Evolutionary conservation across 2,329 filamentous ascomycete species (phyloP), one percentile per base, ranked within the genome.

Genomic region (Apiospora arundinis): DNA sequence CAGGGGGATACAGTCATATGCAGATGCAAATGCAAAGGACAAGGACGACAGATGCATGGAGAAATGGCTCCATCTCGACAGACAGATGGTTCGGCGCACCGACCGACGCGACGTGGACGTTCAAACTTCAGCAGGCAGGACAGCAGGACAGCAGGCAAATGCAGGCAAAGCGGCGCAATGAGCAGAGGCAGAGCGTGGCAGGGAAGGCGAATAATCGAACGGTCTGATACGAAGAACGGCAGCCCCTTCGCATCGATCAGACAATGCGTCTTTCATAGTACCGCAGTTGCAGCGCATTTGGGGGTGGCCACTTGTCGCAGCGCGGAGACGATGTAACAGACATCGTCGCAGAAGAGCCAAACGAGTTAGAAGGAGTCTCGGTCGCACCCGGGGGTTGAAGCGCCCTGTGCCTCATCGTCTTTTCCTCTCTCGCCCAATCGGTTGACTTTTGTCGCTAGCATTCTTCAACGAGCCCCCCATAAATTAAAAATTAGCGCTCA

Each of bases 271-370:
- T 45, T 4, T 28, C 52, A 60, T 60, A 25, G 49, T 18, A 56
- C 14, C 18, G 48, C 48, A 16, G 21, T 23, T 21, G 63, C 42
- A 42, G 21, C 16, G 21, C 11, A n/a, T 25, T 25, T 25, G 65
- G 65, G 21, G 65, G 66, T 60, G 32, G 44, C 66, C 66, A 45
- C 32, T 48, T 68, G 66, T 68, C 66, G 66, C 66, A 68, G n/a
- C 8, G 44, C 16, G 45, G 16, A 49, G 46, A 14, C 67, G 67
- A 42, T 69, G 67, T 56, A 69, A 69, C 67, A 8, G 32, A 14
- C 16, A 16, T 16, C 32, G 67, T 69, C 67, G 67, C 67, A 69
- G 67, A 18, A 18, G 32, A 32, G 18, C 67, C 67, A 69, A 56
- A 69, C 16, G 5, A 69, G 67, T 69, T 69, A 69, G 67, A 56